Conservation (phyloP, 257 asterid genomes). For the Mitragyna speciosa region DNA sequence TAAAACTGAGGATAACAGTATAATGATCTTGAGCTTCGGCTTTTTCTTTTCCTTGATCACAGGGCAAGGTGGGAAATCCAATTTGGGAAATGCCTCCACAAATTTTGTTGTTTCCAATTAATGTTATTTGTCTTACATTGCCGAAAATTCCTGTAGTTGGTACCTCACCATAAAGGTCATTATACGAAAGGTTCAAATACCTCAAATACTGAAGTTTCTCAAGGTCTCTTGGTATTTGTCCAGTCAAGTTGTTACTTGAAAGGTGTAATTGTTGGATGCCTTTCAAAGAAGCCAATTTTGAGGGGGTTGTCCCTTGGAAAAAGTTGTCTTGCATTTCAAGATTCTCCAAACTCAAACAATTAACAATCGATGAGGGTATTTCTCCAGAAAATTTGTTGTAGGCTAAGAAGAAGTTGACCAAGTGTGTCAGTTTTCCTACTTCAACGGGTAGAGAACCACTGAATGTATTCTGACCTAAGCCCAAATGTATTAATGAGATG, state of each 20-base stretch:
- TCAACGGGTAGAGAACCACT: too few relatives aligned
- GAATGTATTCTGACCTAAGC: too few relatives aligned
- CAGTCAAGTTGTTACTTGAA: conserved; percentile 29
- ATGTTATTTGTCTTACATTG: conserved; percentile 14
- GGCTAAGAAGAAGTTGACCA: background rate
- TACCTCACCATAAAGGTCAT: conserved; percentile 26
- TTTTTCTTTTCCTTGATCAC: background rate
- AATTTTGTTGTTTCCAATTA: conserved; percentile 19
- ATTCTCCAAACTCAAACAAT: background rate
- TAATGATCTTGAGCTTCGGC: too few relatives aligned
- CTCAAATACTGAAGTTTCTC: conserved; percentile 11
- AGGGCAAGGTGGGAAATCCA: background rate
- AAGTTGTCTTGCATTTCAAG: conserved; percentile 26
- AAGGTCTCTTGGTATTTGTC: conserved; percentile 25
- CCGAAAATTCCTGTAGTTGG: conserved; percentile 23
- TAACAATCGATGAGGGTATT: background rate
- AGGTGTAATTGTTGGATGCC: conserved; percentile 19
- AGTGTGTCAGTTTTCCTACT: background rate
- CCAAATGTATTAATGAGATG: too few relatives aligned
- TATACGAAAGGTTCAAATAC: conserved; percentile 26
- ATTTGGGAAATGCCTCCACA: background rate
- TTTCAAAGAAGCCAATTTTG: conserved; percentile 20
- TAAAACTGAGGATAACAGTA: background rate
- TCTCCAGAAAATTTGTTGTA: background rate
- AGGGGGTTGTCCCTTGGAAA: conserved; percentile 23